Evolutionary conservation across 176 grass and related monocot species (phyloP), one percentile per base, ranked within the genome.

Genomic region (Calamus simplicifolius): DNA sequence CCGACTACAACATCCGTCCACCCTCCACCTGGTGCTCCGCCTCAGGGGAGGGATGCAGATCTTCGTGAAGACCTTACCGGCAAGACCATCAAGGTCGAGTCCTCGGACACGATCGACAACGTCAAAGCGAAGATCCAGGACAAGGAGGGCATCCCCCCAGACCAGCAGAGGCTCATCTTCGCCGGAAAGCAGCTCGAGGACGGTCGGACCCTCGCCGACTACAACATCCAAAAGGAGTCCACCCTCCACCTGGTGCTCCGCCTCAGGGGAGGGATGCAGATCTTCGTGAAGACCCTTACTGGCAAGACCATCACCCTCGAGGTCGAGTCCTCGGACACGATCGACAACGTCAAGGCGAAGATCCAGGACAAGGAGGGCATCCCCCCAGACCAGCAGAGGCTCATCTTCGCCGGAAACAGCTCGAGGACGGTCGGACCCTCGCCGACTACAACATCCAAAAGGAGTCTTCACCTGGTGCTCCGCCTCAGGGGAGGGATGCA

Each of bases 1-100:
- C 85, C 0, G 85, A 89, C 58, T 89, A 89, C 58, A 87, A 87
- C 63, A 88, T 88, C 63, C 80, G 21, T 23, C 21, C 21, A 23
- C 21, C 21, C 21, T 23, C 21, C 21, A 23, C 21, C 21, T 23
- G 1, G n/a, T n/a, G n/a, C 21, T 23, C 21, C 21, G 21, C 1
- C 21, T 23, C 21, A 0, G 21, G 0, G 21, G 21, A 0, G 21
- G 21, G 1, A 61, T 61, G 59, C 59, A 62, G 59, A 62, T 62
- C 29, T 62, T 62, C 18, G 59, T 62, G 0, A 63, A 63, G 60
- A 63, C 1, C 60, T 63, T 0, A 63, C 60, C 18, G 60, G 60
- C 0, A 63, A 63, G 60, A 63, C 60, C 7, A 63, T 63, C 19
- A 63, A 63, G 18, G 60, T 63, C 30, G 60, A 63, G 18, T 48